Conservation (phyloP, 139 green algal genomes). For the Ettlia oleoabundans region DNA sequence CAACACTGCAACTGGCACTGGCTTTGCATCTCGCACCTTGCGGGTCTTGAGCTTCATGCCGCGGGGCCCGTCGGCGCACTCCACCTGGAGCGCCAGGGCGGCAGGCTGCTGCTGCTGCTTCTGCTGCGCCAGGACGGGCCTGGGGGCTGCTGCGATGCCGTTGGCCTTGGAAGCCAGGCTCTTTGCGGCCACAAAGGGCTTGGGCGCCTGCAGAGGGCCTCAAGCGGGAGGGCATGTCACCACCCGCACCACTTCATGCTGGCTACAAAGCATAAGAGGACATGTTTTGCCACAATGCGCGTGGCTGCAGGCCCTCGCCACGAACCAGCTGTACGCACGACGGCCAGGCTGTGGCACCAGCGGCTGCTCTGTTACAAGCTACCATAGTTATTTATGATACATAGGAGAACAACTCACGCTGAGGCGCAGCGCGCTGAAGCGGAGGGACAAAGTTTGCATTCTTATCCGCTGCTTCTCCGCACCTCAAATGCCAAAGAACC, state of each 20-base stretch:
- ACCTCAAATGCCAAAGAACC: too few species aligned
- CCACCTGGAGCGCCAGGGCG: slow-evolving; percentile 24
- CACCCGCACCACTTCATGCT: too few species aligned
- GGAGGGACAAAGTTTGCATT: background rate
- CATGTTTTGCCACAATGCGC: too few species aligned
- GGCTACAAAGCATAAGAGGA: too few species aligned
- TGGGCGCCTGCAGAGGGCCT: slow-evolving; percentile 24
- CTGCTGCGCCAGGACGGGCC: slow-evolving; percentile 15
- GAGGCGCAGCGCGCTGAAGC: background rate
- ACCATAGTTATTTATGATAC: too few species aligned
- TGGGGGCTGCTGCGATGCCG: slow-evolving; percentile 51
- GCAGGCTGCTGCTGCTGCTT: slow-evolving; percentile 36
- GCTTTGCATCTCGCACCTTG: slow-evolving; percentile 54
- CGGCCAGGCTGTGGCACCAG: too few species aligned
- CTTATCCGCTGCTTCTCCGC: background rate
- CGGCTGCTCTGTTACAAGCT: background rate
- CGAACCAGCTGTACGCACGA: background rate
- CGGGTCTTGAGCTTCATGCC: slow-evolving; percentile 78
- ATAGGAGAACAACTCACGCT: too few species aligned
- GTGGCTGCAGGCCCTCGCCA: background rate
- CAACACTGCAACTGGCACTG: background rate
- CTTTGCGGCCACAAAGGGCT: slow-evolving; percentile 36
- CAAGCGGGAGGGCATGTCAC: too few species aligned
- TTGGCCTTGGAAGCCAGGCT: slow-evolving; percentile 48
- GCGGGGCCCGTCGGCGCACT: slow-evolving; percentile 43